A percentile compares a stretch with the other conserved stretches of the same genome.
Evolutionary conservation across 169 alveolate species (phyloP).

Genomic region (Plasmodium gallinaceum): DNA sequence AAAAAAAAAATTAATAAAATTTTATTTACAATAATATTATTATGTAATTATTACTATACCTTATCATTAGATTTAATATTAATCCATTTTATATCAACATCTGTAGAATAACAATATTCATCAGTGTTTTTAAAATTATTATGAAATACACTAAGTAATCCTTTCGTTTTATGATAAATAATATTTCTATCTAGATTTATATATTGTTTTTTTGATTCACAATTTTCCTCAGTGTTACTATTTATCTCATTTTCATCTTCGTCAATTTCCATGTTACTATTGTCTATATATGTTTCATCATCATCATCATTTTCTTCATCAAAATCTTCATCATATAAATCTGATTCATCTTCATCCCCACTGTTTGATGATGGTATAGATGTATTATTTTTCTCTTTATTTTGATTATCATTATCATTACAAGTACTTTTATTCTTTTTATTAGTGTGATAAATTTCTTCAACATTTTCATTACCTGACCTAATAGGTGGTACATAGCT

Average conservation of each 20-base stretch:
- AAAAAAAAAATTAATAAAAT: constrained; percentile 11
- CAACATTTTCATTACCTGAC: constrained; percentile 8
- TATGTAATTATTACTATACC: constrained; percentile 1
- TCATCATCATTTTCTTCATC: constrained; percentile 9
- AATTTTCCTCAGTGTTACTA: constrained; percentile 8
- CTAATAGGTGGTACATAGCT: constrained; percentile 36
- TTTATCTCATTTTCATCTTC: background rate
- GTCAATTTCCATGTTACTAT: background rate
- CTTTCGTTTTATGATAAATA: constrained; percentile 50
- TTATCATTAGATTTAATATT: constrained; percentile 31
- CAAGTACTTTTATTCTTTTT: background rate
- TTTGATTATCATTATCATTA: background rate
- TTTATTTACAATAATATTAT: background rate
- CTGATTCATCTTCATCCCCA: constrained; percentile 15
- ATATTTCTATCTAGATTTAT: constrained; percentile 18
- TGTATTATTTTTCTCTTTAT: constrained; percentile 1
- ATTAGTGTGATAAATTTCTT: constrained; percentile 13
- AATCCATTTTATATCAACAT: constrained; percentile 52
- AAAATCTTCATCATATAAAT: constrained; percentile 19
- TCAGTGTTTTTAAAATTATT: constrained; percentile 57
- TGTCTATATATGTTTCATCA: background rate
- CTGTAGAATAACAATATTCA: constrained; percentile 41
- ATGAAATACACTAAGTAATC: constrained; percentile 38
- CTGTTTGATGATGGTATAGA: background rate
- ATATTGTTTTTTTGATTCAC: background rate